Evolutionary conservation across 805 yeast species (phyloP).

Genomic region (Saccharomycopsis babjevae): DNA sequence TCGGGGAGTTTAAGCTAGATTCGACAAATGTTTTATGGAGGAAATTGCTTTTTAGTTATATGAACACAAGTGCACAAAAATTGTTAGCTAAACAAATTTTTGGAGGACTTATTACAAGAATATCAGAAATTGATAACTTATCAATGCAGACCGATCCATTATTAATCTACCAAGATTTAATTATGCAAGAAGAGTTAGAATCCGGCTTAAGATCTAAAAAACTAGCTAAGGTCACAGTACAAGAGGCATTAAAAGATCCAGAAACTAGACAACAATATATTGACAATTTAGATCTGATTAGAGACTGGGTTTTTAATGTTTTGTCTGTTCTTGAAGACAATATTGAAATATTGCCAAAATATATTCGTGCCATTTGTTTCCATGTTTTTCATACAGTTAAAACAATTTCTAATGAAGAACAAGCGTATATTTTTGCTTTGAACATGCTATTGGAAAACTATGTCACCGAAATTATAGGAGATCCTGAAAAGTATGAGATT

Average conservation of each 20-base stretch:
- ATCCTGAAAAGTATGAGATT: constrained; percentile 51
- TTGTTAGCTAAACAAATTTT: constrained; percentile 27
- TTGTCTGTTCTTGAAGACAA: constrained; percentile 40
- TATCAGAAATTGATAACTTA: constrained; percentile 29
- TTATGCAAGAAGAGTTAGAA: constrained; percentile 4
- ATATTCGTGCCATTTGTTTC: constrained; percentile 44
- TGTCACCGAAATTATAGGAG: constrained; percentile 35
- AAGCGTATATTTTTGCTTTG: constrained; percentile 57
- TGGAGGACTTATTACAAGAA: constrained; percentile 29
- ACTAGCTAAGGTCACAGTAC: constrained; percentile 33
- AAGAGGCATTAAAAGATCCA: constrained; percentile 67
- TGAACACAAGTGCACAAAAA: constrained; percentile 28
- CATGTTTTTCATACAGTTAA: constrained; percentile 32
- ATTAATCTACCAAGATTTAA: constrained; percentile 32
- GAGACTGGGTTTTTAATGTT: constrained; percentile 60
- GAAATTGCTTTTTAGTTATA: constrained; percentile 30
- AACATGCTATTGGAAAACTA: constrained; percentile 48
- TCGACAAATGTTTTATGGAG: constrained; percentile 32
- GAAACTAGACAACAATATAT: constrained; percentile 66
- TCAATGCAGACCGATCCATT: constrained; percentile 79
- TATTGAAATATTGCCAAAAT: constrained; percentile 42
- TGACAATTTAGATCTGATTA: constrained; percentile 56
- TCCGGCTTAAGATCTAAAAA: constrained; percentile 13
- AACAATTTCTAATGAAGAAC: constrained; percentile 47
- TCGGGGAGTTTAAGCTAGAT: constrained; percentile 20